Evolutionary conservation across 2,329 filamentous ascomycete species (phyloP).

Genomic region (Alternaria sp.): DNA sequence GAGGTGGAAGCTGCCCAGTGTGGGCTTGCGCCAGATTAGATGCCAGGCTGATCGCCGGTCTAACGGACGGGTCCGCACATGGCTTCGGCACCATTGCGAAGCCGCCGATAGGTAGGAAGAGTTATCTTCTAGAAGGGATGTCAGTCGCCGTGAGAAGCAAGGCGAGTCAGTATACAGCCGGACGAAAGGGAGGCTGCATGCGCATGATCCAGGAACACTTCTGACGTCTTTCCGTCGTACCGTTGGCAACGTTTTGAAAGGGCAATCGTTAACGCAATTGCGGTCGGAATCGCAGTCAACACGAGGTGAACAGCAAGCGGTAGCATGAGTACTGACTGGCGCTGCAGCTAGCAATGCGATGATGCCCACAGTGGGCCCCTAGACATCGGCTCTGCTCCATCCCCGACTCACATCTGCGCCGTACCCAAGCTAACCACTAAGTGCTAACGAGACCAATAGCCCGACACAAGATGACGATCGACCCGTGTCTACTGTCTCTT

Average conservation of each 20-base stretch:
- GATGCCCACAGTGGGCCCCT: conserved; percentile 24
- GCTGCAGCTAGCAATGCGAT: conserved; percentile 24
- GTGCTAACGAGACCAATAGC: conserved; percentile 10
- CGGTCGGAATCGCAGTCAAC: conserved; percentile 14
- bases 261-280: conserved; percentile 2
- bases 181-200: conserved; percentile 6
- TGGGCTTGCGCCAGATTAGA: conserved; percentile 9
- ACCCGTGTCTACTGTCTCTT: not conserved
- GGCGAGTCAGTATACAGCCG: conserved; percentile 18
- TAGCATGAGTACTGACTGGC: conserved; percentile 5
- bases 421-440: conserved; percentile 15
- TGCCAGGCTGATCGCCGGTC: conserved; percentile 24
- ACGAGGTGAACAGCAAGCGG: conserved; percentile 15
- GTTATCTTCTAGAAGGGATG: conserved; percentile 26
- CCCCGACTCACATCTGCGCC: conserved; percentile 16
- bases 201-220: conserved; percentile 2
- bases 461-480: conserved; percentile 6
- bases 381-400: conserved; percentile 4
- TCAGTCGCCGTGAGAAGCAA: conserved; percentile 11
- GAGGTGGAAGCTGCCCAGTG: conserved; percentile 3
- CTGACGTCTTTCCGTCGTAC: not conserved
- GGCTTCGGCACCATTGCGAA: conserved; percentile 28
- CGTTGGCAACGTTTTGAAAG: not conserved
- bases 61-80: conserved; percentile 24
- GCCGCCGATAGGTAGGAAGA: conserved; percentile 21